A percentile compares a stretch with the other conserved stretches of the same genome.
These are phyloP conservation scores for Chytriomyces sp. DNA, from an alignment of 192 early-diverging fungal genomes.

Conservation along the genomic window DNA sequence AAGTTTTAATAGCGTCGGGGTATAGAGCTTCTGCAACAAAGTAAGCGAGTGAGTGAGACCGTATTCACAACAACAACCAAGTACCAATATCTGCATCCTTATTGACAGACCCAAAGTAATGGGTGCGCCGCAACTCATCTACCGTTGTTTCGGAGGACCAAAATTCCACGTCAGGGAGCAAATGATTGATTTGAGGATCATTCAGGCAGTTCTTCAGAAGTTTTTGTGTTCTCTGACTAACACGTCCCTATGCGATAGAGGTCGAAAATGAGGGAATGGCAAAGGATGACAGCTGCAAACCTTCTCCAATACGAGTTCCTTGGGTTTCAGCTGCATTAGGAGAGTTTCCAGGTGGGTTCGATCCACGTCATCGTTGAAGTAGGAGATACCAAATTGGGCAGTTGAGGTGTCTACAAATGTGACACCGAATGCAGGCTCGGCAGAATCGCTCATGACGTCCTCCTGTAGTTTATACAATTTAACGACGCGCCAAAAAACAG, in stretches of 20 bases:
- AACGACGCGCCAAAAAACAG: background rate
- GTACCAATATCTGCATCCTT: background rate
- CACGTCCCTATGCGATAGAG: constrained; percentile 34
- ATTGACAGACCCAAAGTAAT: constrained; percentile 59
- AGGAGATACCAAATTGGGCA: constrained; percentile 82
- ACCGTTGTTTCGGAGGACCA: constrained; percentile 58
- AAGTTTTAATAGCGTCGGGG: background rate
- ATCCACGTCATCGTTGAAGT: constrained; percentile 82
- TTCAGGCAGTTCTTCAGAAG: constrained; percentile 64
- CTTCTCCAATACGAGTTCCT: constrained; percentile 88
- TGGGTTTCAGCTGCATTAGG: constrained; percentile 87
- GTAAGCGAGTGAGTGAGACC: background rate
- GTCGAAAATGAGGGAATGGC: background rate
- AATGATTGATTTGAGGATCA: constrained; percentile 63
- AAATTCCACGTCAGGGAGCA: constrained; percentile 74
- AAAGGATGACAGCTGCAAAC: constrained; percentile 29
- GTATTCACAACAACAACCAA: background rate
- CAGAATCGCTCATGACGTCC: constrained; percentile 28
- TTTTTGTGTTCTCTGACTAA: constrained; percentile 56
- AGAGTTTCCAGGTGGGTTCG: constrained; percentile 92
- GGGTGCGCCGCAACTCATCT: constrained; percentile 60
- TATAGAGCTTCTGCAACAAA: constrained; percentile 9
- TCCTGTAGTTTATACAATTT: background rate
- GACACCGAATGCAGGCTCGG: constrained; percentile 72
- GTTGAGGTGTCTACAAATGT: constrained; percentile 96